These are phyloP conservation scores for Solanum hybrid DNA, from an alignment of 305 asterid species.

Conservation along the genomic window DNA sequence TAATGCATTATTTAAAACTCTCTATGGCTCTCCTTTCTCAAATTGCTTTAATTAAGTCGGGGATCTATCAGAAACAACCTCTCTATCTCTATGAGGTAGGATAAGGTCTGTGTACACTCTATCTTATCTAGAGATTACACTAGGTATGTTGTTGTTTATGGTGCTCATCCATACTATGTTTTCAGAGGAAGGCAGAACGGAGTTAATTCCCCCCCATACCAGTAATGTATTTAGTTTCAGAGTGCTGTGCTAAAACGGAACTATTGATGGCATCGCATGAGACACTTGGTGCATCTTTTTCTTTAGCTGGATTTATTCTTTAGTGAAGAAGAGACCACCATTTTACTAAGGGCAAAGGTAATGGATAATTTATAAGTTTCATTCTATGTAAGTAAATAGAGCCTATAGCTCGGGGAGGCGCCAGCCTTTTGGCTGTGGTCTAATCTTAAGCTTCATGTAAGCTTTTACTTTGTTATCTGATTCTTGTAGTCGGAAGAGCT, in stretches of 20 bases:
- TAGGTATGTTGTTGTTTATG: neutral
- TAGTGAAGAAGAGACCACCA: neutral
- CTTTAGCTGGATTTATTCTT: neutral
- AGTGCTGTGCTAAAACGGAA: neutral
- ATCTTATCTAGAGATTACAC: neutral
- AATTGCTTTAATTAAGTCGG: neutral
- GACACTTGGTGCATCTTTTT: neutral
- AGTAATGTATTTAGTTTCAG: neutral
- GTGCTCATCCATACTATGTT: neutral
- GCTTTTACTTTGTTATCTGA: neutral
- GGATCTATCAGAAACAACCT: neutral
- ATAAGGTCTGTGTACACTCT: neutral
- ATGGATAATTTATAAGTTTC: neutral
- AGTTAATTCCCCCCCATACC: neutral
- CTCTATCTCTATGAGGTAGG: neutral
- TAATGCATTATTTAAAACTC: neutral
- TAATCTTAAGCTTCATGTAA: neutral
- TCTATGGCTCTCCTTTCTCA: neutral
- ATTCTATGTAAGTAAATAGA: neutral
- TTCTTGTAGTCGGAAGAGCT: neutral
- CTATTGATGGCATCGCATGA: neutral
- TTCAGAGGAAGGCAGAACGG: neutral
- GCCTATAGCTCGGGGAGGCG: neutral
- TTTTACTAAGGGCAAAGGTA: neutral
- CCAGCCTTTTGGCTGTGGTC: neutral